Percentiles rank a stretch among this genome's conserved stretches.
Evolutionary conservation across 1,284 basidiomycete genomes (phyloP).

Genomic region (Puccinia triticina): DNA sequence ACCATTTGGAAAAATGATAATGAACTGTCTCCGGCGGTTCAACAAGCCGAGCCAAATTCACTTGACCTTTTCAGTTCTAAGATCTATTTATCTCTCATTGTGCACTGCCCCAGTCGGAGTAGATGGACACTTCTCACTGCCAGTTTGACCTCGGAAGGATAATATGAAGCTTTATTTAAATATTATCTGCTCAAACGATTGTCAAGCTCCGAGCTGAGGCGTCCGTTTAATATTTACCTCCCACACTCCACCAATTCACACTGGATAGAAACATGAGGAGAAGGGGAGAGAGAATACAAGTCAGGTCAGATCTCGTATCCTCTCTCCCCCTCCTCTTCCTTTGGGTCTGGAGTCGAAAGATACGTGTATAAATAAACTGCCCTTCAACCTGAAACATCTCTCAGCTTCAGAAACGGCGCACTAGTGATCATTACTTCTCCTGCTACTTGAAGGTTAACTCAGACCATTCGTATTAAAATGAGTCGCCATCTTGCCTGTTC

Average conservation of each 20-base stretch:
- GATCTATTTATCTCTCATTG: neutral
- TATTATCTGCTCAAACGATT: neutral
- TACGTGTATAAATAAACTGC: neutral
- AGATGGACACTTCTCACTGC: neutral
- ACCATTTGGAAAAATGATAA: neutral
- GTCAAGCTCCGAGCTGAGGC: neutral
- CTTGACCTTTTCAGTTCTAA: neutral
- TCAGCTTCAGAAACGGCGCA: neutral
- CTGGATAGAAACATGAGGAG: neutral
- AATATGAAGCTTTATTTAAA: neutral
- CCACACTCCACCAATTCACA: constrained; percentile 10
- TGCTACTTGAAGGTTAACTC: constrained; percentile 19
- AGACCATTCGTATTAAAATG: constrained; percentile 10
- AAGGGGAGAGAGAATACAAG: neutral
- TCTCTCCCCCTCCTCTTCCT: neutral
- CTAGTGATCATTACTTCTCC: constrained; percentile 19
- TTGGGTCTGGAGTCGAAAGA: neutral
- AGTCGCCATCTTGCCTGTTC: neutral
- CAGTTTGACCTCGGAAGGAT: neutral
- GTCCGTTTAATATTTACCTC: constrained; percentile 9
- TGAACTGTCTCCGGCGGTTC: neutral
- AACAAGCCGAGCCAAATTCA: neutral
- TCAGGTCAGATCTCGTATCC: neutral
- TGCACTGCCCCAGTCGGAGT: neutral
- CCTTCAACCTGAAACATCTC: constrained; percentile 27